Base-by-base conservation (phyloP, 2,329 filamentous ascomycete species). In the Stagonosporopsis rhizophila region DNA sequence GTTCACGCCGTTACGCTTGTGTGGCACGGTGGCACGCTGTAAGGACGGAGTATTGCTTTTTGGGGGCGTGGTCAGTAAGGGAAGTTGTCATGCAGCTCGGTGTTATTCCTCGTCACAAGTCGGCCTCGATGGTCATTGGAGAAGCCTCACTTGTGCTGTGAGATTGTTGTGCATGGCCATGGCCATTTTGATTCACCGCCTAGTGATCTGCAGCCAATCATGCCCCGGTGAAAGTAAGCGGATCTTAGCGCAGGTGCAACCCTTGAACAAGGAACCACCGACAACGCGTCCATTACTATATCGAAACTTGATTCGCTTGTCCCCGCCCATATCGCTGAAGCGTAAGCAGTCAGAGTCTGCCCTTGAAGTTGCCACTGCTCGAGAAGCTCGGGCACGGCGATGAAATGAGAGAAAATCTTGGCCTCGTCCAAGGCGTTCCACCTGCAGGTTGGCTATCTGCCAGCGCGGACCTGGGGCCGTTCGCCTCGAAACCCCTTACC, bases 201-300 rank as follows among this genome's bases (percentile, higher is more conserved):
- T 52, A 47, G 32, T 59, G 19, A 40, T n/a, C 9, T 23, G 48
- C 37, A 53, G 65, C 66, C 66, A 69, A 69, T 69, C 51, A 54
- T 19, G 28, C 14, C 28, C 22, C 34, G 54, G 57, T 52, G 58
- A 69, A 67, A 66, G 52, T 69, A 67, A 69, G 63, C 66, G 38
- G 44, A 41, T 37, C 49, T 56, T 67, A 62, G 63, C 63, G 59
- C 49, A 23, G n/a, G 37, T 44, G 23, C 44, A 17, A 44, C 44
- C 39, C 53, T 46, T 19, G 32, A 22, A 22, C 28, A 23, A 42
- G 46, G 19, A 42, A 37, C 30, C 34, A 55, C 55, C 45, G 54
- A 53, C 45, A 50, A 44, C 48, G 45, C 30, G 56, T 44, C 52
- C 39, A 38, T 44, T 23, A 34, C 34, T 28, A 54, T 48, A 38